A percentile compares a stretch with the other conserved stretches of the same genome.
phyloP scores from a whole-genome alignment of 2,329 filamentous ascomycete species.

The Orbilia oligospora region DNA sequence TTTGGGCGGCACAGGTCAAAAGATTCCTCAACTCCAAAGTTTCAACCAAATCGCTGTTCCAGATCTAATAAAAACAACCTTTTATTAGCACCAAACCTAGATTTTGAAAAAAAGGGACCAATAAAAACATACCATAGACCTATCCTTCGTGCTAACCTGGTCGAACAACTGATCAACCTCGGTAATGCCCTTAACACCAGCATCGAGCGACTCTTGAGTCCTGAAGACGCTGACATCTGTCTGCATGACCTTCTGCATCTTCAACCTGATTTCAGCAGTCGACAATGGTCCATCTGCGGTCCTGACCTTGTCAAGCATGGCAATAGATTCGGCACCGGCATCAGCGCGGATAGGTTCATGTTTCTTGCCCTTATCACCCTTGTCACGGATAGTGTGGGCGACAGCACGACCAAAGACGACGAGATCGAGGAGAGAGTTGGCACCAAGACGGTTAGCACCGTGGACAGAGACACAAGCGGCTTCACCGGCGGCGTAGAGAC shows the following conservation, averaged over 20 bases:
- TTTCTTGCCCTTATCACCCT: constrained; percentile 85
- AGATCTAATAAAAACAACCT: constrained; percentile 73
- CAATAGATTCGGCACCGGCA: constrained; percentile 88
- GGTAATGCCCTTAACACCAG: constrained; percentile 89
- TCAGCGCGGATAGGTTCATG: constrained; percentile 86
- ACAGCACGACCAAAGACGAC: constrained; percentile 98
- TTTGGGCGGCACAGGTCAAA: constrained; percentile 93
- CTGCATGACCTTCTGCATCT: constrained; percentile 99
- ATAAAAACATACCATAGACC: constrained; percentile 78
- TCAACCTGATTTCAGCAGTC: constrained; percentile 87
- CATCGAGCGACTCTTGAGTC: constrained; percentile 91
- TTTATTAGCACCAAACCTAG: constrained; percentile 15
- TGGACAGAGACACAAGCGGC: constrained; percentile 98
- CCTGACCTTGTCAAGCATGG: constrained; percentile 86
- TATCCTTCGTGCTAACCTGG: constrained; percentile 94
- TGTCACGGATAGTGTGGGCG: constrained; percentile 96
- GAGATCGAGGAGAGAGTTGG: constrained; percentile 97
- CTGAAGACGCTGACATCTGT: constrained; percentile 97
- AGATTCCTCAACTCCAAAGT: constrained; percentile 95
- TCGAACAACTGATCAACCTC: constrained; percentile 85
- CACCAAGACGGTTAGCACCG: constrained; percentile 96
- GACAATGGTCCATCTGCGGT: constrained; percentile 86
- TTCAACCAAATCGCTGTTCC: constrained; percentile 98
- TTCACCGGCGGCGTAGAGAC: constrained; percentile 96
- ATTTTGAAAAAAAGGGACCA: not conserved